Conservation (phyloP, 352 stramenopile genomes). For the Phytophthora litchii region DNA sequence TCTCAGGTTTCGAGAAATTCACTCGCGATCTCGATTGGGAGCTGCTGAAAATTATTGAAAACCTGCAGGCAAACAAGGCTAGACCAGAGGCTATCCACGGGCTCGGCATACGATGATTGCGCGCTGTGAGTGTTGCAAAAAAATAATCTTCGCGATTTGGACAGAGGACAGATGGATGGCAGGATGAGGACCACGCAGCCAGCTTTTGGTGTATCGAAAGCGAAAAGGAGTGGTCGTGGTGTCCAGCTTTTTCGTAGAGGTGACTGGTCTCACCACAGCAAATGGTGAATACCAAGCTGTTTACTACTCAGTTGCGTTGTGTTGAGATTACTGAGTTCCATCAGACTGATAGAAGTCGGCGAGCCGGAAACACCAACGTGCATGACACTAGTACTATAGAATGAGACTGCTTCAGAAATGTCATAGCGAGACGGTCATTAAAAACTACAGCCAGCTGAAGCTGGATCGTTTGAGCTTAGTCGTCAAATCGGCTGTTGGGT, state of each 20-base stretch:
- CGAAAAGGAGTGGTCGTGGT: constrained; percentile 1
- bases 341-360: neutral
- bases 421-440: too few relatives aligned
- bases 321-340: too few relatives aligned
- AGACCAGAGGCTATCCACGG: constrained; percentile 9
- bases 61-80: constrained; percentile 6
- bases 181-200: constrained; percentile 1
- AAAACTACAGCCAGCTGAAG: neutral
- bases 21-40: constrained; percentile 4
- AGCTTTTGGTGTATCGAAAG: constrained; percentile 1
- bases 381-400: too few relatives aligned
- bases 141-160: constrained; percentile 27
- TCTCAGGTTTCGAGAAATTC: neutral
- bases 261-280: constrained; percentile 11
- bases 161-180: constrained; percentile 3
- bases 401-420: too few relatives aligned
- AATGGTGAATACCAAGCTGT: neutral
- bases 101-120: constrained; percentile 9
- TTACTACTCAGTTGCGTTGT: neutral
- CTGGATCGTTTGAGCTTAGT: constrained; percentile 15
- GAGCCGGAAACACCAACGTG: neutral
- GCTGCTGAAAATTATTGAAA: constrained; percentile 22
- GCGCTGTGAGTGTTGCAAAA: constrained; percentile 1
- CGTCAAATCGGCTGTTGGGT: constrained; percentile 10
- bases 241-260: constrained; percentile 3